phyloP scores from a whole-genome alignment of 805 yeast genomes.

The Ascoidea asiatica region DNA sequence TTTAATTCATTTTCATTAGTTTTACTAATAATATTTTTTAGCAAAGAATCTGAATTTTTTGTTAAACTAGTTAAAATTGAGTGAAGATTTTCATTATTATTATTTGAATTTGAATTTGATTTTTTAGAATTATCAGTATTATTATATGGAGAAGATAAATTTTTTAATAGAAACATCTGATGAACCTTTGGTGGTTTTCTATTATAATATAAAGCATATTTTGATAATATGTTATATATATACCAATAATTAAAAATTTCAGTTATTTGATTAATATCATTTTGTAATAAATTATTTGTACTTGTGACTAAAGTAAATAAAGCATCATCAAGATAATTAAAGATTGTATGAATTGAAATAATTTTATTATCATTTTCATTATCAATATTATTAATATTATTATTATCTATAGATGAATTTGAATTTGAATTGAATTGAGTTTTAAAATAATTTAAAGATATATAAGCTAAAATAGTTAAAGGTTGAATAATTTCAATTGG shows the following conservation, averaged over 20 bases:
- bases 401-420: not conserved
- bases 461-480: constrained; percentile 28
- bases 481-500: constrained; percentile 28
- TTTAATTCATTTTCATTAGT: not conserved
- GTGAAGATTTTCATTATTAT: not conserved
- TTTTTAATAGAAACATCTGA: constrained; percentile 16
- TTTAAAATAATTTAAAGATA: constrained; percentile 26
- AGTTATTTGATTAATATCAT: constrained; percentile 1
- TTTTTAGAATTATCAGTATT: too few relatives aligned
- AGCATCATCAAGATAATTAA: constrained; percentile 36
- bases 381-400: not conserved
- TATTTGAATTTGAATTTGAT: not conserved
- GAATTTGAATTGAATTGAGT: constrained; percentile 4
- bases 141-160: constrained; percentile 14
- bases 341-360: constrained; percentile 32
- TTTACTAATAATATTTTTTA: not conserved
- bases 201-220: constrained; percentile 24
- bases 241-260: constrained; percentile 26
- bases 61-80: constrained; percentile 10
- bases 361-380: constrained; percentile 7
- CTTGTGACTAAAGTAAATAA: constrained; percentile 27
- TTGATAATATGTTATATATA: constrained; percentile 32
- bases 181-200: constrained; percentile 28
- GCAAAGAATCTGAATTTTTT: constrained; percentile 13
- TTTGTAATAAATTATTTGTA: constrained; percentile 6